Base-by-base conservation (phyloP, 768 basidiomycete genomes). In the Podaxis sp. region DNA sequence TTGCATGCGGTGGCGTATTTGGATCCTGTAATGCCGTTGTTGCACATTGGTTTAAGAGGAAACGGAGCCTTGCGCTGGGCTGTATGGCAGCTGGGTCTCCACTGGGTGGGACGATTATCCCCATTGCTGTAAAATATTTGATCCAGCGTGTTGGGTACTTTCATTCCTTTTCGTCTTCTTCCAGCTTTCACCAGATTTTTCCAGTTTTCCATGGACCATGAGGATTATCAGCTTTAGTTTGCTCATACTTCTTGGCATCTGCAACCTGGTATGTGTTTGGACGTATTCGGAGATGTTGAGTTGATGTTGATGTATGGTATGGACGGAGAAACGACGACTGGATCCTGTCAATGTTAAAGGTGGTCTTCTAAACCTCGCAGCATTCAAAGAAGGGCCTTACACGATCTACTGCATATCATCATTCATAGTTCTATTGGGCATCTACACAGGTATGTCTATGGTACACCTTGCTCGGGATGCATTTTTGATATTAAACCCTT, bases 121-220 rank as follows among this genome's bases (percentile, higher is more conserved):
- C 91, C 1, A 86, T 90, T 44, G 72, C 79, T 11, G 80, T 84
- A 2, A 83, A 81, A 48, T 82, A 80, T 46, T 75, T 91, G 22
- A 76, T 90, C 46, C 80, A 76, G 10, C 65, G 26, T 28, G 78
- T 79, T 53, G 82, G 76, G 80, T 82, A 66, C 24, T 70, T 53
- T 11, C 41, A 44, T 4, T 44, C 13, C n/a, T 20, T 44, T 56
- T 3, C 3, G 22, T 58, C 48, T 15, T 3, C 17, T 24, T 30
- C 15, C 40, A 20, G 4, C 1, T 15, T 13, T 13, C 13, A 44
- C 15, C 60, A 10, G 10, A 44, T 26, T 46, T 37, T 26, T 41
- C 11, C 51, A 91, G 90, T n/a, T 93, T 92, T 71, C 76, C 77
- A 64, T 92, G 90, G 91, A 89, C 90, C 0, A 84, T 89, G 80